Evolutionary conservation across 129 eudicot genomes (phyloP), one percentile per base, ranked within the genome.

Genomic region (Tagetes patula): DNA sequence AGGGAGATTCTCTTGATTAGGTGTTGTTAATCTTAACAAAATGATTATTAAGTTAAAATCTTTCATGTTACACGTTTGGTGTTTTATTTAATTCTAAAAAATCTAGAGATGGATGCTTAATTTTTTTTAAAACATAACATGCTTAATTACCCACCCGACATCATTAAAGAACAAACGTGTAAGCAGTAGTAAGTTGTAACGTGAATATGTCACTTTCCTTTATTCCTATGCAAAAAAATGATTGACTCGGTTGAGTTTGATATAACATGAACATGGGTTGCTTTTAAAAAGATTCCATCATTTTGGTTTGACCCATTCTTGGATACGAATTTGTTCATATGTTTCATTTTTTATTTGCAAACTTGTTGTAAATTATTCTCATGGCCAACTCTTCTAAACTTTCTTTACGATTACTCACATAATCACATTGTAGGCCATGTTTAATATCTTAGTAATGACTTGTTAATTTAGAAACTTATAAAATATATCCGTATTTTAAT

Each of bases 211-310:
- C 12, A 38, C 32, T 64, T 39, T 13, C 48, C 48, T n/a, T 38
- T 64, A 12, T 39, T 13, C 48, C 48, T n/a, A 64, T 64, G 33
- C 32, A 64, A 39, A 39, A 39, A 64, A 39, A 34, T 39, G 48
- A n/a, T 63, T 20, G 12, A 13, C 48, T 13, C 48, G 45, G 31
- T 37, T 39, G 69, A 64, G 69, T 64, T 64, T 0, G 69, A 39
- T 39, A 64, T 64, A 6, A 13, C 32, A 64, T 39, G 69, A 39
- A 64, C 47, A 39, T 64, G 48, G 69, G 32, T n/a, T 39, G 32
- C 46, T 64, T 14, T 56, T 43, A 0, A 6, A 42, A 31, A 56
- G 39, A 41, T 72, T 42, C 34, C 33, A 20, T 31, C 7, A 45
- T 42, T 9, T 58, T 7, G 8, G 55, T 39, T 71, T 42, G 67